Conservation (phyloP, 352 stramenopile species). For the Aphanomyces invadans region DNA sequence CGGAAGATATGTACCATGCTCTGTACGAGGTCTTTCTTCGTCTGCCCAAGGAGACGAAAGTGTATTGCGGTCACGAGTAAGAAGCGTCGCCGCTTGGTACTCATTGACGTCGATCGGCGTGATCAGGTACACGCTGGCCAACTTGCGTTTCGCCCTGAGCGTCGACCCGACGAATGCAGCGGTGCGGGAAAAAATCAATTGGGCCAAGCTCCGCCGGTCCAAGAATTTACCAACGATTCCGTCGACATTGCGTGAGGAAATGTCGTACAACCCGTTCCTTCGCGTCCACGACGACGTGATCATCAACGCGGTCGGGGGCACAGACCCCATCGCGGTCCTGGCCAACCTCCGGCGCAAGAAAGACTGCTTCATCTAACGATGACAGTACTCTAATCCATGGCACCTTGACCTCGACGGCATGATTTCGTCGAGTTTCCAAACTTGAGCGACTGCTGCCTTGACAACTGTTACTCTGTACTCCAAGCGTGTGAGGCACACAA, state of each 20-base stretch:
- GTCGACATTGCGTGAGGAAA: conserved; percentile 80
- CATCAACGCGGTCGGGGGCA: conserved; percentile 65
- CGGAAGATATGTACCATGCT: conserved; percentile 82
- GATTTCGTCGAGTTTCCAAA: too few relatives aligned
- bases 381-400: too few relatives aligned
- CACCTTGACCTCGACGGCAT: too few relatives aligned
- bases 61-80: conserved; percentile 85
- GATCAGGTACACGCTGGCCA: conserved; percentile 90
- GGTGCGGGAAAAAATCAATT: conserved; percentile 78
- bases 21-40: conserved; percentile 82
- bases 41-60: conserved; percentile 75
- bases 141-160: conserved; percentile 89
- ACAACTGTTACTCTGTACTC: too few relatives aligned
- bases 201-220: conserved; percentile 60
- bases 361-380: conserved; percentile 35
- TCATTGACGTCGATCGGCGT: too few relatives aligned
- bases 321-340: conserved; percentile 69
- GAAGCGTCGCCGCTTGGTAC: background rate
- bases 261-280: conserved; percentile 83
- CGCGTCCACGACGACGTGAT: conserved; percentile 79
- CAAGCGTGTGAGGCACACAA: too few relatives aligned
- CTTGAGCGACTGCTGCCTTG: too few relatives aligned
- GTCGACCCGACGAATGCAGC: conserved; percentile 88
- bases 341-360: conserved; percentile 71
- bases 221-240: conserved; percentile 89